phyloP scores from a whole-genome alignment of 1,139 yeast species.

The Candida sanyaensis region DNA sequence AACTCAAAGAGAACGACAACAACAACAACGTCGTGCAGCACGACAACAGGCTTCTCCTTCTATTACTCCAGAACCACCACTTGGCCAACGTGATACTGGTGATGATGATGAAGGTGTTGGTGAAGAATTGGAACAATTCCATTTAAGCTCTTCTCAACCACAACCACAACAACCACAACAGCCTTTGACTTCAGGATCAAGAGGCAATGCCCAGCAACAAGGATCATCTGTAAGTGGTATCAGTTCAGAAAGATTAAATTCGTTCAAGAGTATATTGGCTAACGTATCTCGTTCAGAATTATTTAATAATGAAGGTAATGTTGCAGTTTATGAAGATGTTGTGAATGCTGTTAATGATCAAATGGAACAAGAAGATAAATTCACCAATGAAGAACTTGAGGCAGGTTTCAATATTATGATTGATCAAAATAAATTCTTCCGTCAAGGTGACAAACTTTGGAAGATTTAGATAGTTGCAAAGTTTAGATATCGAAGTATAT shows the following conservation, averaged over 20 bases:
- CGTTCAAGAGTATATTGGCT: constrained; percentile 49
- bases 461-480: constrained; percentile 5
- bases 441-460: constrained; percentile 60
- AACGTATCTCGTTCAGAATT: constrained; percentile 46
- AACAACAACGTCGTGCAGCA: constrained; percentile 6
- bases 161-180: constrained; percentile 9
- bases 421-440: constrained; percentile 58
- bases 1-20: constrained; percentile 14
- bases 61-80: constrained; percentile 11
- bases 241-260: constrained; percentile 50
- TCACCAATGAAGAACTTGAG: constrained; percentile 50
- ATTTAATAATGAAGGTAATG: constrained; percentile 44
- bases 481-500: background rate
- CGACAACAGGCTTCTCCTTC: constrained; percentile 15
- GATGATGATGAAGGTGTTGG: constrained; percentile 23
- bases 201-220: constrained; percentile 14
- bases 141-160: constrained; percentile 10
- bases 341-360: constrained; percentile 49
- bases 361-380: constrained; percentile 63
- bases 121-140: constrained; percentile 28
- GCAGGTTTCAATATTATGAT: constrained; percentile 57
- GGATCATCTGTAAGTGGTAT: constrained; percentile 24
- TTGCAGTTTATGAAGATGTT: constrained; percentile 48
- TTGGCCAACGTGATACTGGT: constrained; percentile 8
- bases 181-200: constrained; percentile 30